Evolutionary conservation across 441 rosid species (phyloP).

Genomic region (Isatis lusitanica): DNA sequence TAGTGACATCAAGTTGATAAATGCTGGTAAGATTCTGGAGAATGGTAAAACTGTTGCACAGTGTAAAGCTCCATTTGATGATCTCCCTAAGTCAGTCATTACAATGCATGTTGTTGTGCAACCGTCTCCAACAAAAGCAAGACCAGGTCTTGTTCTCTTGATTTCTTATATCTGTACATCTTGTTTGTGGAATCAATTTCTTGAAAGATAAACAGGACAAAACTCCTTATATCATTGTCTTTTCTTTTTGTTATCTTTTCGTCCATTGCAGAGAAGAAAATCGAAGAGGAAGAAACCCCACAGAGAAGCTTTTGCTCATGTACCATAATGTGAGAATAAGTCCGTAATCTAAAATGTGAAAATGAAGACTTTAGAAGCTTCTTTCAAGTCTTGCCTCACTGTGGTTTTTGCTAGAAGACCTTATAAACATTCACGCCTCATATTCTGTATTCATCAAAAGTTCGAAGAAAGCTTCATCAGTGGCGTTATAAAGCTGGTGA

Average conservation of each 20-base stretch:
- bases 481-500: constrained; percentile 11
- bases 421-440: background rate
- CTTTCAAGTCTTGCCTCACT: constrained; percentile 14
- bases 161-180: background rate
- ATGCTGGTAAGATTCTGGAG: constrained; percentile 86
- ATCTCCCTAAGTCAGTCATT: constrained; percentile 66
- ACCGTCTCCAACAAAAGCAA: constrained; percentile 67
- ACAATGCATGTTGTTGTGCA: constrained; percentile 98
- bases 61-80: constrained; percentile 78
- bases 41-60: constrained; percentile 82
- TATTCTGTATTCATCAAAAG: background rate
- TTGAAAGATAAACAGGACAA: constrained; percentile 7
- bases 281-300: constrained; percentile 14
- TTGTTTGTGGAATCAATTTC: background rate
- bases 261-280: constrained; percentile 26
- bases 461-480: constrained; percentile 19
- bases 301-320: constrained; percentile 30
- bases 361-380: background rate
- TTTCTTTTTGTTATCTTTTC: background rate
- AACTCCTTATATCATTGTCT: background rate
- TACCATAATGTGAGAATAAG: constrained; percentile 34
- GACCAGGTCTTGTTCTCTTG: constrained; percentile 57
- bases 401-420: constrained; percentile 14
- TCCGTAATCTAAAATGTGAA: background rate
- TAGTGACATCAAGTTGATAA: constrained; percentile 80